Conservation (phyloP, 23 red algal genomes). For the Gracilaria vermiculophylla region DNA sequence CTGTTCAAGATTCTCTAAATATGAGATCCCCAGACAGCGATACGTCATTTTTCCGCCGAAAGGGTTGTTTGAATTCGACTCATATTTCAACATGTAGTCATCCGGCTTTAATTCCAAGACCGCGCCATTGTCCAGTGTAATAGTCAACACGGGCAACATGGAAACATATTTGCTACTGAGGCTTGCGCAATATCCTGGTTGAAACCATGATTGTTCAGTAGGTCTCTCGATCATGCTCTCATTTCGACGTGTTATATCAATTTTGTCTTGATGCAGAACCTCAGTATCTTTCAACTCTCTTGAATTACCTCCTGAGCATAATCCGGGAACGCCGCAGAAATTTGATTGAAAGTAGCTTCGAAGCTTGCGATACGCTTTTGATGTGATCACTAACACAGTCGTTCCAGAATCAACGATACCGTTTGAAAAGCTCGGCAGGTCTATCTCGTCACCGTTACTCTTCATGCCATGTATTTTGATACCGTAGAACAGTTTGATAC, state of each 20-base stretch:
- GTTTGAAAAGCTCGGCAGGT: constrained; percentile 17
- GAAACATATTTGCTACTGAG: constrained; percentile 54
- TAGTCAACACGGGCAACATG: constrained; percentile 51
- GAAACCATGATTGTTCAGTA: constrained; percentile 62
- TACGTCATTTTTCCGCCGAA: constrained; percentile 38
- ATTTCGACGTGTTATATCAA: neutral
- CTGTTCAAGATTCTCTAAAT: constrained; percentile 47
- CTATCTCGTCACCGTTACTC: constrained; percentile 6
- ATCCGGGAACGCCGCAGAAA: constrained; percentile 77
- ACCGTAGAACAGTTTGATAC: constrained; percentile 69
- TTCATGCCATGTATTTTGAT: constrained; percentile 50
- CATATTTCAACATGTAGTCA: constrained; percentile 76
- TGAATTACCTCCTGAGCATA: neutral
- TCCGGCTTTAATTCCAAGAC: constrained; percentile 65
- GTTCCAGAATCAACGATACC: constrained; percentile 95
- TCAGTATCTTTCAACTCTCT: neutral
- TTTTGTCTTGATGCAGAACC: neutral
- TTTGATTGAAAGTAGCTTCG: constrained; percentile 73
- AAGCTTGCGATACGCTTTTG: constrained; percentile 28
- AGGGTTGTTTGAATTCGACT: neutral
- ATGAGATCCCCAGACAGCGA: constrained; percentile 75
- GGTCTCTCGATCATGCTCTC: neutral
- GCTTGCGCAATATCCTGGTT: constrained; percentile 57
- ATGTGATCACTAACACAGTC: constrained; percentile 76
- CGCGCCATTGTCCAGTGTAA: constrained; percentile 48